Base-by-base conservation (phyloP, 306 rosid genomes). In the barrel medic (Medicago truncatula) region DNA sequence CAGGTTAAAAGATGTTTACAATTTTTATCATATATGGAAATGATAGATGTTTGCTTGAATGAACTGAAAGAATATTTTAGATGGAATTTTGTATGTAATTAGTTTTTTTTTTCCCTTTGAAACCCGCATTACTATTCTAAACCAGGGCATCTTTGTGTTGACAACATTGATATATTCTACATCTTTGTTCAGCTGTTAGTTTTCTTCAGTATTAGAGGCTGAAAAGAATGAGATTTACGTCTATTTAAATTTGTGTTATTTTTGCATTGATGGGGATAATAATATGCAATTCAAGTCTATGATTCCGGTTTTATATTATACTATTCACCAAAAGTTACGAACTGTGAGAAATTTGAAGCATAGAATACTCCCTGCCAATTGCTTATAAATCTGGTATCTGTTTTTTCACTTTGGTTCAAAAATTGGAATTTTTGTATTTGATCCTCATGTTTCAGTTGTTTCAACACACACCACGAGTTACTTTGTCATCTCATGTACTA, bases 1-100 rank as follows among this genome's bases (percentile, higher is more conserved):
- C 99, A 92, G 98, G 99, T 95, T 79, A 71, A 46, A 76, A 54
- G 71, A 67, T 11, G 46, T 68, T 78, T 57, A 67, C 46, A 43
- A 16, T 49, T 47, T 65, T 60, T 66, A 28, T 71, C 58, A 25
- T 64, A 57, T 41, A 18, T 46, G 61, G 25, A 77, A 62, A 54
- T 62, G 69, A 40, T 68, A 28, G 16, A 58, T 74, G 28, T 67
- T 67, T 75, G 43, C 17, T 64, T 59, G 25, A 76, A 63, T 67
- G 64, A 68, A 44, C 47, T 21, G 10, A 44, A 52, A 66, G 9
- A 63, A 63, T 61, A 61, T 44, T 62, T 73, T 75, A 39, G 43
- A 52, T 40, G 7, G 63, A 34, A 21, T 28, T 61, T 13, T 38
- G 15, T 63, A 68, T 52, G 70, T 53, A 64, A 40, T 57, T 61